Evolutionary conservation across 345 rosid genomes (phyloP), one percentile per base, ranked within the genome.

Genomic region (Salix viminalis): DNA sequence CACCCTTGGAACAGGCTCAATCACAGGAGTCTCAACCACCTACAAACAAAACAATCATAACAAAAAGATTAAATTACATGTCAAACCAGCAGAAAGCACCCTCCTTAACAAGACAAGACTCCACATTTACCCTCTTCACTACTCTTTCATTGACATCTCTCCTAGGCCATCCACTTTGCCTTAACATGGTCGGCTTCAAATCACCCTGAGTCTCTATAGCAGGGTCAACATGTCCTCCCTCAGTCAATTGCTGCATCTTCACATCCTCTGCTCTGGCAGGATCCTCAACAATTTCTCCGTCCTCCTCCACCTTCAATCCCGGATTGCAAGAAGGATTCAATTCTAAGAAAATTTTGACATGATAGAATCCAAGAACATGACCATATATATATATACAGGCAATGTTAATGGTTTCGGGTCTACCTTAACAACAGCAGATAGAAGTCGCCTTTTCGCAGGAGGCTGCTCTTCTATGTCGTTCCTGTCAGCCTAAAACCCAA

Each of bases 341-440:
- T 12, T n/a, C 13, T 61, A 21, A 37, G 19, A 68, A 32, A 66
- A 5, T 15, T 54, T 18, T 54, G 69, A 69, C 28, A 39, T 5
- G 12, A 42, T 37, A 10, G 32, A 32, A 10, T 56, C 62, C 62
- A 56, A 56, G 62, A 56, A 21, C 26, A 44, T 44, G 48, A 12
- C 48, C 16, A 44, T 11, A 56, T 56, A 56, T 23, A 56, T 54
- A 19, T 6, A 19, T n/a, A 56, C 0, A 23, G 26, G 13, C 26
- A 56, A 21, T n/a, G 61, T n/a, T 2, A 2, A 21, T 21, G 26
- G 61, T 56, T n/a, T n/a, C n/a, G 26, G 13, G 9, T 56, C 56
- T 72, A 93, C 99, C 99, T 92, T 96, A 70, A 92, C 95, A 83
- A 93, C 97, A 21, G 97, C 97, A 26, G 99, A 96, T 70, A 86